Conservation (phyloP, 805 yeast species). For the Yamadazyma paraphyllophila region DNA sequence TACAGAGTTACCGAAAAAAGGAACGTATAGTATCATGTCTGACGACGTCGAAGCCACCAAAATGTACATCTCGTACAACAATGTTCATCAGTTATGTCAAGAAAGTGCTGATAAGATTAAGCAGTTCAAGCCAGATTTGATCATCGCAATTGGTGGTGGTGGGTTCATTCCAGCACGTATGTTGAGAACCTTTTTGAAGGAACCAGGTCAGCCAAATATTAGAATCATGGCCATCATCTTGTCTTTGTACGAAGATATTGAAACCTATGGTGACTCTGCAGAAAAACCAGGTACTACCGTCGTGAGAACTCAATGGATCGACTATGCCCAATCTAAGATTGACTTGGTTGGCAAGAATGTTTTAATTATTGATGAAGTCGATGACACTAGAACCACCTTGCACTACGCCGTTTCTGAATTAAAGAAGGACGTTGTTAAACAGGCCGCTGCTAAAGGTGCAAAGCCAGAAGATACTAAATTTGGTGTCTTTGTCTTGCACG, state of each 20-base stretch:
- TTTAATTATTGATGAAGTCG: conserved; percentile 79
- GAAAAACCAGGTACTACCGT: conserved; percentile 63
- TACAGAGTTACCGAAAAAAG: background rate
- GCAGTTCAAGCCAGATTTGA: conserved; percentile 78
- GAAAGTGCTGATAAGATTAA: conserved; percentile 60
- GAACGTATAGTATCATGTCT: background rate
- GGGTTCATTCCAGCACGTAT: conserved; percentile 98
- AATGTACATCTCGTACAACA: conserved; percentile 76
- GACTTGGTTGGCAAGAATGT: conserved; percentile 67
- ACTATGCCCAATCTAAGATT: conserved; percentile 61
- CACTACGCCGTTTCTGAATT: conserved; percentile 77
- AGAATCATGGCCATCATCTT: conserved; percentile 94
- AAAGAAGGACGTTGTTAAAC: conserved; percentile 65
- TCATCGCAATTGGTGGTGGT: conserved; percentile 97
- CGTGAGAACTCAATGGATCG: conserved; percentile 81
- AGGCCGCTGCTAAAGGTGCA: conserved; percentile 52
- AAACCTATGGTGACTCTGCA: conserved; percentile 52
- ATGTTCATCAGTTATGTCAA: conserved; percentile 74
- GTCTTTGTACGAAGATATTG: conserved; percentile 84
- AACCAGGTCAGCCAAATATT: conserved; percentile 82
- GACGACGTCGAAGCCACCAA: conserved; percentile 30
- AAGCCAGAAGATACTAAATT: conserved; percentile 55
- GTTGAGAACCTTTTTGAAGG: conserved; percentile 86
- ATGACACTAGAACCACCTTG: conserved; percentile 80
- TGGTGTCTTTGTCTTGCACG: conserved; percentile 76